Evolutionary conservation across 371 early-diverging fungal genomes (phyloP).

Genomic region (Sporodiniella umbellata): DNA sequence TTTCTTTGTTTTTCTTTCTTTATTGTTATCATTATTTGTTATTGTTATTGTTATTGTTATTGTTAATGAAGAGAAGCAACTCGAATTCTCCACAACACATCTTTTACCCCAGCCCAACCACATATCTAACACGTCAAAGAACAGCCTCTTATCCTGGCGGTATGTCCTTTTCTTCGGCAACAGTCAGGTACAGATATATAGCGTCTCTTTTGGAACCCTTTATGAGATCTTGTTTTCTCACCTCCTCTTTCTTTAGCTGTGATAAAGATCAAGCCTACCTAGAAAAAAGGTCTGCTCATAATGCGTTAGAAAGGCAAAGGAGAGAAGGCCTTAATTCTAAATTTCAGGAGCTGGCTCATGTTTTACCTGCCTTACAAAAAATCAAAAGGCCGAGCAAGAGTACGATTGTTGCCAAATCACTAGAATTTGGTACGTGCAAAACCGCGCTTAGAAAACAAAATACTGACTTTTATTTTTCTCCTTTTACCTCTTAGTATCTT

Average conservation of each 20-base stretch:
- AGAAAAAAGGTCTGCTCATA: slow-evolving; percentile 72
- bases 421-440: slow-evolving; percentile 65
- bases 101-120: too few relatives aligned
- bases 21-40: not conserved
- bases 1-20: not conserved
- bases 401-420: slow-evolving; percentile 73
- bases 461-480: too few relatives aligned
- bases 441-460: too few relatives aligned
- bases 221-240: not conserved
- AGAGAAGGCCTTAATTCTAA: slow-evolving; percentile 74
- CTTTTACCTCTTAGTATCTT: not conserved
- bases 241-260: not conserved
- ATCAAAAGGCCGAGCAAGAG: slow-evolving; percentile 77
- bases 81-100: not conserved
- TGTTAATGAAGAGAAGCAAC: not conserved
- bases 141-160: not conserved
- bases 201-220: too few relatives aligned
- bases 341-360: slow-evolving; percentile 77
- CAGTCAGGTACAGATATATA: not conserved
- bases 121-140: not conserved
- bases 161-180: not conserved
- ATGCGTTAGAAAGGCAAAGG: slow-evolving; percentile 77
- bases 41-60: not conserved
- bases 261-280: slow-evolving; percentile 3
- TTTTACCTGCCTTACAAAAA: slow-evolving; percentile 70